phyloP scores from a whole-genome alignment of 2,329 filamentous ascomycete species.

The Calonectria ilicicola region DNA sequence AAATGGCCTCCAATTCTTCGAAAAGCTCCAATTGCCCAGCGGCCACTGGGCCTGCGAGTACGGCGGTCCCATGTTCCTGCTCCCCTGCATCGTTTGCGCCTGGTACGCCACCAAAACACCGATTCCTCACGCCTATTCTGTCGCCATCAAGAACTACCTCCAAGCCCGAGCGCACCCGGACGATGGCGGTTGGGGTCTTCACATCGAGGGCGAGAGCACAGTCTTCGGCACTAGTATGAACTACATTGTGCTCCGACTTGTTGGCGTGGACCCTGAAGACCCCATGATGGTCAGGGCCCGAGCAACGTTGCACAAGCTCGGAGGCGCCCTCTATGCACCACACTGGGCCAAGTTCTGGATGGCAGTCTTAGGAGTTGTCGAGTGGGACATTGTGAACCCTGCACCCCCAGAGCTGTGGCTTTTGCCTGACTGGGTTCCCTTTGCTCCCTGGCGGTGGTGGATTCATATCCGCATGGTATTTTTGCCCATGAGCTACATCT shows the following conservation, averaged over 20 bases:
- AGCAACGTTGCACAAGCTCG: constrained; percentile 83
- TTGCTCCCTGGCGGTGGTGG: constrained; percentile 97
- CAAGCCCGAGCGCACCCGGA: constrained; percentile 85
- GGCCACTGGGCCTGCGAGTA: constrained; percentile 99
- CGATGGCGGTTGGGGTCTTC: constrained; percentile 97
- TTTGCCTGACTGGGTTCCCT: constrained; percentile 88
- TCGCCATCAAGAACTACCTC: constrained; percentile 93
- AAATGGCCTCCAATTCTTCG: constrained; percentile 91
- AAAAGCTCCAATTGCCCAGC: constrained; percentile 86
- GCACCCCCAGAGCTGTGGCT: constrained; percentile 95
- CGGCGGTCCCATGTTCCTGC: constrained; percentile 95
- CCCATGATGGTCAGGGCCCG: constrained; percentile 88
- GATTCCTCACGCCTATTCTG: constrained; percentile 82
- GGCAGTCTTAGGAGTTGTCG: constrained; percentile 81
- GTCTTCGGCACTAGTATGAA: constrained; percentile 93
- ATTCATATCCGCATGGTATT: constrained; percentile 99
- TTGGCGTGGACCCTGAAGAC: constrained; percentile 88
- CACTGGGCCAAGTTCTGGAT: constrained; percentile 99
- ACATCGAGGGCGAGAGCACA: constrained; percentile 93
- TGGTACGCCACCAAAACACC: constrained; percentile 93
- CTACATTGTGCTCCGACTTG: constrained; percentile 82
- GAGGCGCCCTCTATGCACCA: constrained; percentile 84
- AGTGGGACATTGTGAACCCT: constrained; percentile 95
- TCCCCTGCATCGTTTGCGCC: constrained; percentile 85
- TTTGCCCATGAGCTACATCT: constrained; percentile 90